Conservation (phyloP, 371 early-diverging fungal genomes). For the Mortierella sp. region DNA sequence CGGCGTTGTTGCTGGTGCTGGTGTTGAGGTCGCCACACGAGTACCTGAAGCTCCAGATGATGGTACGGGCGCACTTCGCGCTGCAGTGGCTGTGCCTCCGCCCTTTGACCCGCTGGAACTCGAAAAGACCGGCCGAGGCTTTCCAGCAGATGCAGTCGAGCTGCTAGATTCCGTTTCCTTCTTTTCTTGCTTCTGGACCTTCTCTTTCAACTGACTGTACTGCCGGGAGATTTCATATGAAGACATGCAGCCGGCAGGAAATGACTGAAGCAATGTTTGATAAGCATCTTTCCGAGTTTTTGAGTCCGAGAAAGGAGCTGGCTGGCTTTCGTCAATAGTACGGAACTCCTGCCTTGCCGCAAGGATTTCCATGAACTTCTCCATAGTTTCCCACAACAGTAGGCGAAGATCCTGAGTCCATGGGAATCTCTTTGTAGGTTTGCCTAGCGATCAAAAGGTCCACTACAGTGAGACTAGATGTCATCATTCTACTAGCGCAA, state of each 20-base stretch:
- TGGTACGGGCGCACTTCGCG: neutral
- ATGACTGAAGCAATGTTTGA: slow-evolving; percentile 57
- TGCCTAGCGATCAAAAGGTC: slow-evolving; percentile 8
- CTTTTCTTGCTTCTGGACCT: slow-evolving; percentile 47
- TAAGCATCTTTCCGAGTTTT: slow-evolving; percentile 65
- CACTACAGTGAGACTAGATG: too few species aligned
- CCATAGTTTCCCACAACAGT: slow-evolving; percentile 50
- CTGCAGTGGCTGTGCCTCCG: neutral
- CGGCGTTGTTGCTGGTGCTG: neutral
- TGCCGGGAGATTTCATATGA: slow-evolving; percentile 66
- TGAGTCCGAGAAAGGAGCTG: slow-evolving; percentile 48
- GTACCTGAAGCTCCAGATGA: neutral
- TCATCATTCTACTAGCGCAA: too few species aligned
- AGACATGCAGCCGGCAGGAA: slow-evolving; percentile 66
- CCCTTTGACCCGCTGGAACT: neutral
- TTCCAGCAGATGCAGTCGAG: slow-evolving; percentile 5
- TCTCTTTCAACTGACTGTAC: slow-evolving; percentile 61
- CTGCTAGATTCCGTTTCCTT: slow-evolving; percentile 17
- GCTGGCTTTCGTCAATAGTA: slow-evolving; percentile 20
- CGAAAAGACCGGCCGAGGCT: slow-evolving; percentile 4
- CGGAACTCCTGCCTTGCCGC: slow-evolving; percentile 31
- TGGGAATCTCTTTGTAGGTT: slow-evolving; percentile 29
- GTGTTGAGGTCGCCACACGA: neutral
- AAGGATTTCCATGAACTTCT: slow-evolving; percentile 47
- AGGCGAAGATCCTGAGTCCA: slow-evolving; percentile 50